Conservation (phyloP, 805 yeast genomes). For the Sungouiozyma ichnusensis region DNA sequence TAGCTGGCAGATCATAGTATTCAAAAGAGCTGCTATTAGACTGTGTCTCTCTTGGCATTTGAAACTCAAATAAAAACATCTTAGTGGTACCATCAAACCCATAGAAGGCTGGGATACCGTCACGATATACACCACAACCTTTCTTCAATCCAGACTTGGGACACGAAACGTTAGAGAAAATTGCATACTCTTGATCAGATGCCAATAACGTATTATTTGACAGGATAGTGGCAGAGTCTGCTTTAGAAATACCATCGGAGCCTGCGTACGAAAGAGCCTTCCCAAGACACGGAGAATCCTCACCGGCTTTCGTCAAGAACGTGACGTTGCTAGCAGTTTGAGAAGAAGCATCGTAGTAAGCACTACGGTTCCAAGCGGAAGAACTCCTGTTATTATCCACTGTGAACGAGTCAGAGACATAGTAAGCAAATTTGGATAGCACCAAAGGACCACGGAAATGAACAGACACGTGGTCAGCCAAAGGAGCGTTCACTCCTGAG, state of each 20-base stretch:
- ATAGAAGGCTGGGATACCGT: constrained; percentile 64
- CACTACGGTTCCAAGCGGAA: constrained; percentile 46
- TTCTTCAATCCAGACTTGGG: constrained; percentile 41
- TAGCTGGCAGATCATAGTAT: constrained; percentile 58
- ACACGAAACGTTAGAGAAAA: constrained; percentile 49
- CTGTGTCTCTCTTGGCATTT: constrained; percentile 47
- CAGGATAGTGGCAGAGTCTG: constrained; percentile 39
- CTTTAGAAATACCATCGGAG: constrained; percentile 40
- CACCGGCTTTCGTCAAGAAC: constrained; percentile 56
- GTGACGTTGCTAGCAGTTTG: constrained; percentile 53
- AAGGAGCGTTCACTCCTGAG: constrained; percentile 54
- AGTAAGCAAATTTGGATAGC: constrained; percentile 51
- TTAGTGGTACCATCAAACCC: constrained; percentile 59
- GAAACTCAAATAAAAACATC: constrained; percentile 63
- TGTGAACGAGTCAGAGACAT: constrained; percentile 36
- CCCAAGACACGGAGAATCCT: constrained; percentile 53
- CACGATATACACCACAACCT: constrained; percentile 71
- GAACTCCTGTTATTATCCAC: constrained; percentile 24
- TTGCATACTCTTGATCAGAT: constrained; percentile 51
- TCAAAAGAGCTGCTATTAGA: constrained; percentile 27
- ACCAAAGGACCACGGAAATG: constrained; percentile 70
- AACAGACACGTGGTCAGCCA: constrained; percentile 56
- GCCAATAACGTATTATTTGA: constrained; percentile 37
- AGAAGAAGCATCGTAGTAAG: constrained; percentile 41
- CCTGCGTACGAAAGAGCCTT: constrained; percentile 55